Percentiles rank a stretch among this genome's conserved stretches.
phyloP scores from a whole-genome alignment of 768 basidiomycete species.

The Fomitopsis pulvina region DNA sequence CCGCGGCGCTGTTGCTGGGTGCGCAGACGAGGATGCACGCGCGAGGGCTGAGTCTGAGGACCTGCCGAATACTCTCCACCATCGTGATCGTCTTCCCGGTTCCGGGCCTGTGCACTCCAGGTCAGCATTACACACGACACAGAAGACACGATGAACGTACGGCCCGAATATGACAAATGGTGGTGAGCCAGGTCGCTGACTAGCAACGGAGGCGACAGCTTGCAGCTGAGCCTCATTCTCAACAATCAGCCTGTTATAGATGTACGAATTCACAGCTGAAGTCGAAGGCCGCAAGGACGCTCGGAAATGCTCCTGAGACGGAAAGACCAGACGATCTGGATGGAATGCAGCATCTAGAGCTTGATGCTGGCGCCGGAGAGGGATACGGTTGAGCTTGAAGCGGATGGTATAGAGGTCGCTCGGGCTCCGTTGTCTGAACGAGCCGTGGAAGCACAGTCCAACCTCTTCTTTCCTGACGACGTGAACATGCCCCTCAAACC shows the following conservation, averaged over 20 bases:
- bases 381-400: conserved; percentile 48
- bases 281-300: conserved; percentile 7
- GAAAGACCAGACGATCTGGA: conserved; percentile 46
- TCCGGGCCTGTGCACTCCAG: conserved; percentile 25
- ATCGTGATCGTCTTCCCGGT: conserved; percentile 34
- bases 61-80: conserved; percentile 31
- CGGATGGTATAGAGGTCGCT: conserved; percentile 41
- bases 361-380: conserved; percentile 52
- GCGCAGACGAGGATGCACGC: conserved; percentile 28
- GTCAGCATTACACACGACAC: neutral
- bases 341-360: conserved; percentile 42
- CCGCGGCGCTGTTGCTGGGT: conserved; percentile 31
- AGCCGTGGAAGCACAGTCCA: conserved; percentile 37
- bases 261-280: conserved; percentile 12
- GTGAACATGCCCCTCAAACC: conserved; percentile 58
- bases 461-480: conserved; percentile 43
- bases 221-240: conserved; percentile 41
- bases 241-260: conserved; percentile 38
- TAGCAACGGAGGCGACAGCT: conserved; percentile 42
- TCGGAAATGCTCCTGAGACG: conserved; percentile 26
- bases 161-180: conserved; percentile 62
- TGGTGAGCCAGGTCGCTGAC: conserved; percentile 35
- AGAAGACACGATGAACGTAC: conserved; percentile 28
- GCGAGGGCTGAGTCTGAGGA: conserved; percentile 17
- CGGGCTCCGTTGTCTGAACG: conserved; percentile 32